Base-by-base conservation (phyloP, 495 filamentous ascomycete species). In the Cercophora scortea region DNA sequence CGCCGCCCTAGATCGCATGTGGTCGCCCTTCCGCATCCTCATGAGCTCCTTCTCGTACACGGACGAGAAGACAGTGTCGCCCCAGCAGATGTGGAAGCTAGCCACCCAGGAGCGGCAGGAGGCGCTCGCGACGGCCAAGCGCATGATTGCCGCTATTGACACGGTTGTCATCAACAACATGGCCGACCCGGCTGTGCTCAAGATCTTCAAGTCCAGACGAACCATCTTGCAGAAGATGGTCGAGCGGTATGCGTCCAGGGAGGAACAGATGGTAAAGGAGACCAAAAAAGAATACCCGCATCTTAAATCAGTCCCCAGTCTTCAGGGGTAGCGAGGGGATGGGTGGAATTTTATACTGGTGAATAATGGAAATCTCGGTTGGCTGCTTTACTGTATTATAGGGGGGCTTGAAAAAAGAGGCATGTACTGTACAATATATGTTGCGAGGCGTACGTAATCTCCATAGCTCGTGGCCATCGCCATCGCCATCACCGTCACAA, bases 131-230 rank as follows among this genome's bases (percentile, higher is more conserved):
- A 61, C 71, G 19, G 70, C 66, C 16, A 66, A 69, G n/a, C 61
- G 61, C 40, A 71, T 76, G 63, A 63, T 71, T 39, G 61, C 61
- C 35, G 68, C 67, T 5, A 61, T 64, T 25, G 73, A 76, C 56
- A 61, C 55, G 32, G 47, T 73, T 9, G 32, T 62, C 43, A 18
- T 45, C 8, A 50, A 66, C 15, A 43, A 58, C 13, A 52, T 70
- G 59, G 47, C 56, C 5, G 53, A 55, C n/a, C 36, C 50, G 6
- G 18, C 35, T 1, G 32, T 46, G 33, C 25, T 42, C 12, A 59
- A 61, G 36, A 42, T 51, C 17, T 42, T 71, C 9, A 60, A 57
- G 42, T 18, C 38, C 17, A 64, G 57, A 25, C 62, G 67, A 2
- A 61, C 55, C 44, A 42, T 61, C 16, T 45, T 77, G 54, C 59